Conservation (phyloP, 768 basidiomycete genomes). For the Boletus tylopilopsis region DNA sequence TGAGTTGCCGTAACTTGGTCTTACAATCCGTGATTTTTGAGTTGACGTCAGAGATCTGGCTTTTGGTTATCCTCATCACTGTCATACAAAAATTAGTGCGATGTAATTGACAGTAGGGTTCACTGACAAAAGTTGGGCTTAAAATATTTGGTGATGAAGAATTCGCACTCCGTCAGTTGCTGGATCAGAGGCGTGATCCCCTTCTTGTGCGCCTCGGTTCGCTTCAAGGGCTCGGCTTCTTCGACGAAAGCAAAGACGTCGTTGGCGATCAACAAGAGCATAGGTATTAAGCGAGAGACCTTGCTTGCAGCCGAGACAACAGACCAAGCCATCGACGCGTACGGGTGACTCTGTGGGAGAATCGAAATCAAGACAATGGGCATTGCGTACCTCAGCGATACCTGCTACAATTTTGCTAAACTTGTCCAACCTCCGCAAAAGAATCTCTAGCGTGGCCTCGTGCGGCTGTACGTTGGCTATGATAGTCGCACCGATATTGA, state of each 20-base stretch:
- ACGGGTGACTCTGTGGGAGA: too few species aligned
- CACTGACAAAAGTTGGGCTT: neutral
- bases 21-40: neutral
- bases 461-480: neutral
- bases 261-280: neutral
- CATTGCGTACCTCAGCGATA: neutral
- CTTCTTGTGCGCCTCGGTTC: neutral
- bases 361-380: too few species aligned
- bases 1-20: neutral
- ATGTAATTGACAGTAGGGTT: neutral
- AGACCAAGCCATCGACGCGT: neutral
- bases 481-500: too few species aligned
- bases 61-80: neutral
- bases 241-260: neutral
- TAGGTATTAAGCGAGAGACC: neutral
- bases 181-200: neutral
- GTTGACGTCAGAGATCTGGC: neutral
- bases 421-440: neutral
- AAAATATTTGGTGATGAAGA: neutral
- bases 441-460: neutral
- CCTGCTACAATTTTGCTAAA: neutral
- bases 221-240: neutral
- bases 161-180: slow-evolving; percentile 3
- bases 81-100: neutral
- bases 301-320: neutral